phyloP scores from a whole-genome alignment of 306 rosid genomes.

The Comarum palustre region DNA sequence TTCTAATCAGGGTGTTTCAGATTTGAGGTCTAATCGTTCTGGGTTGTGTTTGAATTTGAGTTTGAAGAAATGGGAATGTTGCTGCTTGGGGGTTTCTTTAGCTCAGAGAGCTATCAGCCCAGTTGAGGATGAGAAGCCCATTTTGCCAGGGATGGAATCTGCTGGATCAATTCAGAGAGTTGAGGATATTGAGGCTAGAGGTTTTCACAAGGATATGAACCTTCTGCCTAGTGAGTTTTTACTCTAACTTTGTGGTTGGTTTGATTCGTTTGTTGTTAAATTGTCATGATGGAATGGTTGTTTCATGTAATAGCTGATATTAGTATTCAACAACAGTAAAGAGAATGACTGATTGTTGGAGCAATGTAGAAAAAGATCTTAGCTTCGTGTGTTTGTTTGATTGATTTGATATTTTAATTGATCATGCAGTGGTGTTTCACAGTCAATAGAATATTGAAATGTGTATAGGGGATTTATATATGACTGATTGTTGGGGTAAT shows the following conservation, averaged over 20 bases:
- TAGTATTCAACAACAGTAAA: no score
- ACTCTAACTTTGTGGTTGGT: not conserved
- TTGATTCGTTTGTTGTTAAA: not conserved
- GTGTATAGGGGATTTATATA: not conserved
- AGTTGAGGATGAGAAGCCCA: conserved; percentile 63
- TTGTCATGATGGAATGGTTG: conserved; percentile 9
- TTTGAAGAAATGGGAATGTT: conserved; percentile 51
- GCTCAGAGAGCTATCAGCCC: conserved; percentile 62
- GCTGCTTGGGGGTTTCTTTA: conserved; percentile 30
- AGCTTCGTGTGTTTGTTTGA: not conserved
- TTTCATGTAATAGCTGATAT: not conserved
- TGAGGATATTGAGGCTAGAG: conserved; percentile 33
- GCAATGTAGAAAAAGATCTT: not conserved
- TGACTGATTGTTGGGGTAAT: conserved; percentile 10
- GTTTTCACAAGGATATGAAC: conserved; percentile 56
- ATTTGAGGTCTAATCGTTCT: conserved; percentile 28
- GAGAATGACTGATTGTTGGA: no score
- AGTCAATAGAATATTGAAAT: not conserved
- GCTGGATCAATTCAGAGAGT: conserved; percentile 28
- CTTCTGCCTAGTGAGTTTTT: conserved; percentile 77
- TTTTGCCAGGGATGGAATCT: conserved; percentile 29
- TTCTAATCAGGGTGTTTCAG: conserved; percentile 34
- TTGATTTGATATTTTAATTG: conserved; percentile 3
- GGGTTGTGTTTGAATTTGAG: conserved; percentile 34
- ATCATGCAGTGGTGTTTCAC: not conserved